These are phyloP conservation scores for Pyricularia pennisetigena DNA, from an alignment of 2,329 filamentous ascomycete species.

Conservation along the genomic window DNA sequence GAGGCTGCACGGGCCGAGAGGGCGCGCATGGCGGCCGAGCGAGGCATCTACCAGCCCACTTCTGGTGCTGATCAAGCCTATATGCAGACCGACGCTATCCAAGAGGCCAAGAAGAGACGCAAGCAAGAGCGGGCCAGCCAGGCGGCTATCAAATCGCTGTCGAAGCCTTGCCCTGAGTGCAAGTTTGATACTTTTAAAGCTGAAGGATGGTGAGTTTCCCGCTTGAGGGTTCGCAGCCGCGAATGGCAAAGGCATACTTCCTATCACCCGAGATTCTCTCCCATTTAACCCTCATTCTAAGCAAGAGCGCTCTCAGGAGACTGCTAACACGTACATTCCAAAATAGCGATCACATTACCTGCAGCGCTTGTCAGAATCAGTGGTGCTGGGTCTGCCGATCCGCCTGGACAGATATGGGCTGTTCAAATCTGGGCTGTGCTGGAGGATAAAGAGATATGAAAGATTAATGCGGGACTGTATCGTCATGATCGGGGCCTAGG, in stretches of 20 bases:
- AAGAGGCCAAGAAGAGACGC: slow-evolving; percentile 9
- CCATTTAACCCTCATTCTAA: background rate
- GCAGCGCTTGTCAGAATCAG: background rate
- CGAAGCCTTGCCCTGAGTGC: slow-evolving; percentile 29
- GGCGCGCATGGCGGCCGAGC: background rate
- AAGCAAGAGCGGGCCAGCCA: slow-evolving; percentile 17
- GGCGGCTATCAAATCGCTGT: slow-evolving; percentile 17
- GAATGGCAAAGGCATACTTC: background rate
- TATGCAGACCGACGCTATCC: background rate
- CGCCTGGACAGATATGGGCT: background rate
- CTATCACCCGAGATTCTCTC: background rate
- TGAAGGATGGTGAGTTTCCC: slow-evolving; percentile 26
- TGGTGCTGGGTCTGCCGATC: background rate
- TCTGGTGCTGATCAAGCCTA: background rate
- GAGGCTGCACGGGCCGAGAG: background rate
- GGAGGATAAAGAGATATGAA: slow-evolving; percentile 9
- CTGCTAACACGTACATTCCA: background rate
- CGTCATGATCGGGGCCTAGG: background rate
- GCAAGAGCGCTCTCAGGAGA: background rate
- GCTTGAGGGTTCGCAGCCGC: background rate
- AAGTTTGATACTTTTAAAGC: slow-evolving; percentile 28
- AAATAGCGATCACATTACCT: slow-evolving; percentile 12
- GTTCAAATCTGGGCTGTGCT: background rate
- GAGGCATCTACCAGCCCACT: background rate
- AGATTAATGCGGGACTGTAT: background rate